phyloP scores from a whole-genome alignment of 2,329 filamentous ascomycete genomes.

The Fusarium guadeloupense region DNA sequence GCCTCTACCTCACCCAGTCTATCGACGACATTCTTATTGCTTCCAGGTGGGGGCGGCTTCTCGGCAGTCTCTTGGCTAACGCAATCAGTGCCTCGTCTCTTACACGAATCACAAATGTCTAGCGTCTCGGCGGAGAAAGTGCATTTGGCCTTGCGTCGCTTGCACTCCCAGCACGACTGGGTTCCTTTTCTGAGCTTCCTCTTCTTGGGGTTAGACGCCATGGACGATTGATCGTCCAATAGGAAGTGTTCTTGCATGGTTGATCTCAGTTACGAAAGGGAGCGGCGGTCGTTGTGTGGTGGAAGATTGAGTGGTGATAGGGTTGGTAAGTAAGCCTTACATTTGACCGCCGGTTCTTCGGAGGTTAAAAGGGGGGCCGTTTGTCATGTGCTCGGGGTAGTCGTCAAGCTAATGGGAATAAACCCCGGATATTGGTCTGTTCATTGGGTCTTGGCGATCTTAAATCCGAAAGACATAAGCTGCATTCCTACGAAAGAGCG shows the following conservation, averaged over 20 bases:
- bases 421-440: neutral
- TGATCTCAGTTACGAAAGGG: neutral
- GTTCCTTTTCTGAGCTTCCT: slow-evolving; percentile 62
- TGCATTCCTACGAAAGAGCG: neutral
- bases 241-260: slow-evolving; percentile 17
- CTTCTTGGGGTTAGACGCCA: slow-evolving; percentile 15
- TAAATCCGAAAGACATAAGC: neutral
- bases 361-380: slow-evolving; percentile 6
- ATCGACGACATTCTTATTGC: slow-evolving; percentile 38
- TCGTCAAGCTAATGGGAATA: neutral
- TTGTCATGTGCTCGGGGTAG: neutral
- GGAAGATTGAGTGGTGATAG: neutral
- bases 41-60: slow-evolving; percentile 27
- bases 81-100: slow-evolving; percentile 54
- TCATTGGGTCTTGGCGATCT: neutral
- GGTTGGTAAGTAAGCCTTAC: neutral
- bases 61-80: slow-evolving; percentile 60
- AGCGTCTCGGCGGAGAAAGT: slow-evolving; percentile 52
- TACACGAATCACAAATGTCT: slow-evolving; percentile 56
- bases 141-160: slow-evolving; percentile 63
- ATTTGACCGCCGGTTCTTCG: slow-evolving; percentile 33
- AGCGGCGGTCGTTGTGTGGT: neutral
- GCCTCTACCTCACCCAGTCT: slow-evolving; percentile 51
- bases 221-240: slow-evolving; percentile 4
- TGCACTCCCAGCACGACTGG: slow-evolving; percentile 69